phyloP scores from a whole-genome alignment of 305 asterid genomes.

The Fraxinus angustifolia region DNA sequence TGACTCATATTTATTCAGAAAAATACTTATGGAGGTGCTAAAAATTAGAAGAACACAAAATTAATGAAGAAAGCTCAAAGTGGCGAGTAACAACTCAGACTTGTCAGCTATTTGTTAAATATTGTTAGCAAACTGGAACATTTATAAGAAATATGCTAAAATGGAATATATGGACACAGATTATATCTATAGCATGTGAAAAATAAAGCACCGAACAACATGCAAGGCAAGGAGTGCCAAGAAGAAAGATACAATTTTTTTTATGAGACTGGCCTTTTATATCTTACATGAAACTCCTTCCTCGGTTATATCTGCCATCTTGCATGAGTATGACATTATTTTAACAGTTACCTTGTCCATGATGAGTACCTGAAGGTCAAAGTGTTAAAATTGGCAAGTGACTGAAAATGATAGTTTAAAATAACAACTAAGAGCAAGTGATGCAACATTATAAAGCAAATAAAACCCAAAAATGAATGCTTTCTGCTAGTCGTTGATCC shows the following conservation, averaged over 20 bases:
- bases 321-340: conserved; percentile 91
- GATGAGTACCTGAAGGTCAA: conserved; percentile 73
- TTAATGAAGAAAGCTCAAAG: conserved; percentile 7
- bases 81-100: background rate
- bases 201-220: conserved; percentile 17
- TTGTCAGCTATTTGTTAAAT: background rate
- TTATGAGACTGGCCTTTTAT: conserved; percentile 54
- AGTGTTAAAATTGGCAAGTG: conserved; percentile 26
- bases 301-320: conserved; percentile 97
- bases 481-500: background rate
- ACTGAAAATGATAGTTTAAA: conserved; percentile 1
- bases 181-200: background rate
- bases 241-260: conserved; percentile 30
- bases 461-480: background rate
- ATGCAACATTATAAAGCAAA: background rate
- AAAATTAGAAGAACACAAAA: background rate
- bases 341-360: conserved; percentile 97
- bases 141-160: conserved; percentile 16
- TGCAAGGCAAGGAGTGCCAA: conserved; percentile 10
- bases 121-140: background rate
- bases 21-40: background rate
- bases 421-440: background rate
- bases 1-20: background rate
- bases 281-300: conserved; percentile 99
- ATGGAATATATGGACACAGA: background rate